Evolutionary conservation across 306 rosid genomes (phyloP), one percentile per base, ranked within the genome.

Genomic region (Myrica gale): DNA sequence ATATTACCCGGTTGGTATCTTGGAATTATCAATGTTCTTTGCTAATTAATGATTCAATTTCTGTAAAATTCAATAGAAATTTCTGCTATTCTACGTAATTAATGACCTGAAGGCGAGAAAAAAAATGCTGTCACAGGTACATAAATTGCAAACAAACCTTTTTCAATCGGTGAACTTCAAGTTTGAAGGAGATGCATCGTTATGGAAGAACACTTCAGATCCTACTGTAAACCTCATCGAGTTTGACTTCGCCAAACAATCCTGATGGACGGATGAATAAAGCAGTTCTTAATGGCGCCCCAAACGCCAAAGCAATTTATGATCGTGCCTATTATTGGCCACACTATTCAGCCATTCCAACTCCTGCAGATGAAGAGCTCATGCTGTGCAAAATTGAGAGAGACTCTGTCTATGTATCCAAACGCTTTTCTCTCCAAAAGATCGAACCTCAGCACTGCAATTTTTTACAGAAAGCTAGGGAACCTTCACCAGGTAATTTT

Each of bases 251-350:
- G 70, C 93, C 93, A 45, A 89, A 79, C 68, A 89, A 87, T 80
- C 93, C 93, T 3, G 93, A 89, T 44, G 93, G 90, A 8, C 53
- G 80, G 68, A 76, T 81, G 62, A 87, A 32, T 0, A 20, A 73
- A 42, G 82, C 69, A 47, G 72, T 73, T 39, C 78, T 87, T 58
- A 6, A 73, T 0, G 86, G 89, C 32, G 32, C 32, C 0, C 69
- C 85, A 37, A 85, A 83, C 55, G 82, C 58, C 1, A 76, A 71
- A 67, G 23, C 82, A 39, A 83, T 89, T 1, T 2, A 85, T 26
- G 89, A 87, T 60, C 80, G 44, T 3, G 89, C 86, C 53, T 89
- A 89, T 65, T 83, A 81, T 41, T 89, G 93, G 93, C 90, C 90
- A 4, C 88, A 89, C 54, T 89, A 81, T 76, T 82, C 93, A n/a